Evolutionary conservation across 2,329 filamentous ascomycete species (phyloP).

Genomic region (Pleomassaria siparia): DNA sequence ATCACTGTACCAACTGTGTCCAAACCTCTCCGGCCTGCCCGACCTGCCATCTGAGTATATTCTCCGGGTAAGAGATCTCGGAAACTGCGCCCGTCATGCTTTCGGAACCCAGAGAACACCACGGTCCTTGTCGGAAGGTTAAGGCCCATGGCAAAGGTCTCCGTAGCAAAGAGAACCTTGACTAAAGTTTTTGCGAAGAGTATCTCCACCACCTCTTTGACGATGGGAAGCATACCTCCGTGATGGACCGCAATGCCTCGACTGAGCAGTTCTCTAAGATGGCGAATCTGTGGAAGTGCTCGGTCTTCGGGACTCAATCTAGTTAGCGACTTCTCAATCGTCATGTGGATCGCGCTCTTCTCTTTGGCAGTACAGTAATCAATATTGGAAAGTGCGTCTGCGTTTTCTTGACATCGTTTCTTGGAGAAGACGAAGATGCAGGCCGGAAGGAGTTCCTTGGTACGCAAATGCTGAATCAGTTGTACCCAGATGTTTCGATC

Average conservation of each 20-base stretch:
- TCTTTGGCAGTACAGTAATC: conserved; percentile 92
- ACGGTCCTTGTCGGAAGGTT: conserved; percentile 95
- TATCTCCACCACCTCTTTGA: conserved; percentile 97
- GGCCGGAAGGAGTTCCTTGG: conserved; percentile 81
- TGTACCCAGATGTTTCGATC: conserved; percentile 98
- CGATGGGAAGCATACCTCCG: conserved; percentile 89
- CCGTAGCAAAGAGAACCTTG: conserved; percentile 95
- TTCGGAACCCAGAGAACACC: conserved; percentile 94
- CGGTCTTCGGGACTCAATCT: conserved; percentile 89
- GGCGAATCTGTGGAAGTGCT: conserved; percentile 85
- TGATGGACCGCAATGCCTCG: conserved; percentile 96
- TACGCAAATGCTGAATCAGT: conserved; percentile 86
- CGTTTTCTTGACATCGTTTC: conserved; percentile 95
- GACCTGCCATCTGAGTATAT: conserved; percentile 97
- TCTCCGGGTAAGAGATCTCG: conserved; percentile 90
- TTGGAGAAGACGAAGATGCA: conserved; percentile 99
- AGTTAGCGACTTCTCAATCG: conserved; percentile 91
- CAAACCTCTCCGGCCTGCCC: conserved; percentile 88
- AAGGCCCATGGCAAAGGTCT: conserved; percentile 98
- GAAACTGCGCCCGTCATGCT: conserved; percentile 92
- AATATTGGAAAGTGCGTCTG: conserved; percentile 89
- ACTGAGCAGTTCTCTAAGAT: conserved; percentile 79
- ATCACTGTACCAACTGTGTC: conserved; percentile 94
- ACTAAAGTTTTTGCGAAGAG: conserved; percentile 93
- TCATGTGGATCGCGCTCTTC: conserved; percentile 97